These are phyloP conservation scores for Aquilaria agallochum DNA, from an alignment of 441 rosid genomes.

Conservation along the genomic window DNA sequence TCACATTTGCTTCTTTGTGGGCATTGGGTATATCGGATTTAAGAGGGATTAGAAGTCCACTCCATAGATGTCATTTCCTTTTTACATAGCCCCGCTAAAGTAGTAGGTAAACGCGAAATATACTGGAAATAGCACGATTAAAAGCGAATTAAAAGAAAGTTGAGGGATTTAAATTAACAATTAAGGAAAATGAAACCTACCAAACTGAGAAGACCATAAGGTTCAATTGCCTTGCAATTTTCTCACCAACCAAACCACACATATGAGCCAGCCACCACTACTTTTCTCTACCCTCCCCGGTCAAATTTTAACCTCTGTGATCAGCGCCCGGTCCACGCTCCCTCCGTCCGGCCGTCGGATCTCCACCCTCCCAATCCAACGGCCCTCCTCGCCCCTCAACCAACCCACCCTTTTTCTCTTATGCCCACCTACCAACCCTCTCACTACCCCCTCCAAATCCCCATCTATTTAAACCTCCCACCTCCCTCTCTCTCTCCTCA, in stretches of 20 bases:
- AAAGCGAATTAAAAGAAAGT: too few species aligned
- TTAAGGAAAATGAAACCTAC: too few species aligned
- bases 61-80: too few species aligned
- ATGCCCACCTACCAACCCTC: constrained; percentile 16
- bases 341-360: constrained; percentile 6
- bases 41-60: too few species aligned
- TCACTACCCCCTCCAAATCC: not conserved
- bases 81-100: too few species aligned
- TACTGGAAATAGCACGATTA: too few species aligned
- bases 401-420: constrained; percentile 8
- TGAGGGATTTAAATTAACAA: too few species aligned
- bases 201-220: not conserved
- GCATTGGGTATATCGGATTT: too few species aligned
- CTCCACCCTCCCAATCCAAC: constrained; percentile 1
- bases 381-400: constrained; percentile 5
- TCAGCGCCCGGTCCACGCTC: not conserved
- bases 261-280: constrained; percentile 3
- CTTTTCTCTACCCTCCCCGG: not conserved
- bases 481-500: constrained; percentile 2
- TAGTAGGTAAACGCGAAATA: too few species aligned
- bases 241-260: constrained; percentile 12
- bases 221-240: not conserved
- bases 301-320: constrained; percentile 1
- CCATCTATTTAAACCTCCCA: not conserved
- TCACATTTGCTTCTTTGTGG: too few species aligned